Percentiles rank a stretch among this genome's conserved stretches.
Conservation (phyloP, 2,329 filamentous ascomycete genomes). For the Curvularia sp. region DNA sequence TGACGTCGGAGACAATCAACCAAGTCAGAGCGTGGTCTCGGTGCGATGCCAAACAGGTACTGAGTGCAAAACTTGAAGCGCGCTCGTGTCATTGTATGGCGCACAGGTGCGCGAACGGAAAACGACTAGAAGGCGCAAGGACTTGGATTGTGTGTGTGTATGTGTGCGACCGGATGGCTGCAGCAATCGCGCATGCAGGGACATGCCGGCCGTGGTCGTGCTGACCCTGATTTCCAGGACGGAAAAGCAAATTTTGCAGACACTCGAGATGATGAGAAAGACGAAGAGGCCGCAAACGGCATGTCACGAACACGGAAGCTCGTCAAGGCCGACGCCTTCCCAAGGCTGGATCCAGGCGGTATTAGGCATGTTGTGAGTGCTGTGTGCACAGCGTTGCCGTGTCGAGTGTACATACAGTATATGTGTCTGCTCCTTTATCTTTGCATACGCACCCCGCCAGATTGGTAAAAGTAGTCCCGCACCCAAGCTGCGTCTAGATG, state of each 20-base stretch:
- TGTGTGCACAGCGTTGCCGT: constrained; percentile 18
- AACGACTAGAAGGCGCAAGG: constrained; percentile 6
- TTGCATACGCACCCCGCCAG: constrained; percentile 4
- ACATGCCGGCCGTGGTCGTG: constrained; percentile 1
- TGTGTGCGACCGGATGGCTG: constrained; percentile 11
- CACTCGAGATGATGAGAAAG: background rate
- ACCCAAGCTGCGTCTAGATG: background rate
- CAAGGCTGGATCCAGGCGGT: constrained; percentile 11
- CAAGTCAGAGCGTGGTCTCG: constrained; percentile 2
- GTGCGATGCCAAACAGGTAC: constrained; percentile 21
- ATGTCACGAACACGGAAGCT: constrained; percentile 12
- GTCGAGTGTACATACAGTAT: constrained; percentile 1
- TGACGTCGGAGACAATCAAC: constrained; percentile 22
- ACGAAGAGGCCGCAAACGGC: background rate
- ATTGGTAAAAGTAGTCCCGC: background rate
- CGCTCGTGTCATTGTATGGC: constrained; percentile 7
- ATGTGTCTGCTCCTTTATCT: constrained; percentile 20
- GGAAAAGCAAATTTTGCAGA: constrained; percentile 4
- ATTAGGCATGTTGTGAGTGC: constrained; percentile 3
- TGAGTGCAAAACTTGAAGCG: constrained; percentile 8
- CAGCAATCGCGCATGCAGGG: constrained; percentile 19
- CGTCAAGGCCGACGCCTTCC: constrained; percentile 17
- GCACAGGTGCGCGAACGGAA: constrained; percentile 14
- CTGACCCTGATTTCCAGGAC: constrained; percentile 8
- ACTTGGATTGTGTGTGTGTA: constrained; percentile 4